A percentile compares a stretch with the other conserved stretches of the same genome.
These are phyloP conservation scores for Solanum chmielewskii DNA, from an alignment of 257 asterid species.

Conservation along the genomic window DNA sequence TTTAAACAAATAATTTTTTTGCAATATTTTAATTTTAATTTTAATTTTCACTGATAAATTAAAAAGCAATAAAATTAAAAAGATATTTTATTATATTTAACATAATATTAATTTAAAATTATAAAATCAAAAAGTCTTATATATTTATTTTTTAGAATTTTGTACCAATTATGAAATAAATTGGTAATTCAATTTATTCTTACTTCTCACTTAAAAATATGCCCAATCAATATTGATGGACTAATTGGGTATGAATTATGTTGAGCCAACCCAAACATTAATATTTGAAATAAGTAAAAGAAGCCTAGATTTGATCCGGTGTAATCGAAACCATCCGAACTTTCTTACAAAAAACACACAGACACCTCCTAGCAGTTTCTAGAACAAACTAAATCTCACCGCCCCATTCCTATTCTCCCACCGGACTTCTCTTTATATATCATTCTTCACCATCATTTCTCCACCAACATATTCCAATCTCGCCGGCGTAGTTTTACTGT, in stretches of 20 bases:
- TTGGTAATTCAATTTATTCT: not conserved
- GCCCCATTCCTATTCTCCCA: not conserved
- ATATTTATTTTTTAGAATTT: too few species aligned
- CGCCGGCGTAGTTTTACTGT: not conserved
- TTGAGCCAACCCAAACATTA: not conserved
- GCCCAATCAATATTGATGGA: too few species aligned
- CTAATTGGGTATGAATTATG: not conserved
- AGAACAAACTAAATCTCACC: conserved; percentile 24
- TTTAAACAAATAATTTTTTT: too few species aligned
- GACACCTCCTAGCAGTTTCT: conserved; percentile 29
- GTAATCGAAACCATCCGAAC: conserved; percentile 7
- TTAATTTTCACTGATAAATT: too few species aligned
- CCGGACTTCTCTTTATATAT: not conserved
- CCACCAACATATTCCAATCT: not conserved
- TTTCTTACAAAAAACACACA: conserved; percentile 16
- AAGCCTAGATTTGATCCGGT: not conserved
- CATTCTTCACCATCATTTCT: not conserved
- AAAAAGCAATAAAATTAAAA: too few species aligned
- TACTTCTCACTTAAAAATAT: too few species aligned
- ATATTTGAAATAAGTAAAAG: not conserved
- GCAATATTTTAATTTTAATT: too few species aligned
- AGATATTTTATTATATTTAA: too few species aligned
- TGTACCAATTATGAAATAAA: too few species aligned
- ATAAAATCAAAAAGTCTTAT: not conserved
- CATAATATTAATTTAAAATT: too few species aligned